A percentile compares a stretch with the other conserved stretches of the same genome.
Conservation (phyloP, 129 eudicot species). For the Pulicaria dysenterica region DNA sequence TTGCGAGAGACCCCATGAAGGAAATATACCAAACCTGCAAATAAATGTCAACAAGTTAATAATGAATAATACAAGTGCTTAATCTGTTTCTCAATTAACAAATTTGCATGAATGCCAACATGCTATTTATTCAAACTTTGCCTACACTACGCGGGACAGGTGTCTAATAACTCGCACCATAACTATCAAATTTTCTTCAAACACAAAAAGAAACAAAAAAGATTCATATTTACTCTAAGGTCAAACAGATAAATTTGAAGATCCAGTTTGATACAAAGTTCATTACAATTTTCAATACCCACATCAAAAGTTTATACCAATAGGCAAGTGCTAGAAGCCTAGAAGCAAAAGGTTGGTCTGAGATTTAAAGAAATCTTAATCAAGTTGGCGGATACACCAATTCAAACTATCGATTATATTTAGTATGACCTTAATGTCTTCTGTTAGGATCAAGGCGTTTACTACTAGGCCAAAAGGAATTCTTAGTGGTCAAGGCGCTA, state of each 20-base stretch:
- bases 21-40: slow-evolving; percentile 94
- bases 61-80: not conserved
- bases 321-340: not conserved
- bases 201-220: not conserved
- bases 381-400: too few relatives aligned
- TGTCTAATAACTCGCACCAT: too few relatives aligned
- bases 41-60: not conserved
- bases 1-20: slow-evolving; percentile 99
- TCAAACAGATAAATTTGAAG: not conserved
- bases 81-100: not conserved
- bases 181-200: too few relatives aligned
- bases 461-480: too few relatives aligned
- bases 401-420: too few relatives aligned
- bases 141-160: not conserved
- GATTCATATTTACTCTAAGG: not conserved
- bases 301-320: not conserved
- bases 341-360: not conserved
- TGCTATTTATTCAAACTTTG: slow-evolving; percentile 7
- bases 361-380: too few relatives aligned
- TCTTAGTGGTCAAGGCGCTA: too few relatives aligned
- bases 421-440: too few relatives aligned
- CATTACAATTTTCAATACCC: not conserved
- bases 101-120: not conserved
- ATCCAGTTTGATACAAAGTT: not conserved
- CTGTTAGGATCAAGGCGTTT: too few relatives aligned